Base-by-base conservation (phyloP, 2,329 filamentous ascomycete genomes). In the Beauveria scarabaeidicola region DNA sequence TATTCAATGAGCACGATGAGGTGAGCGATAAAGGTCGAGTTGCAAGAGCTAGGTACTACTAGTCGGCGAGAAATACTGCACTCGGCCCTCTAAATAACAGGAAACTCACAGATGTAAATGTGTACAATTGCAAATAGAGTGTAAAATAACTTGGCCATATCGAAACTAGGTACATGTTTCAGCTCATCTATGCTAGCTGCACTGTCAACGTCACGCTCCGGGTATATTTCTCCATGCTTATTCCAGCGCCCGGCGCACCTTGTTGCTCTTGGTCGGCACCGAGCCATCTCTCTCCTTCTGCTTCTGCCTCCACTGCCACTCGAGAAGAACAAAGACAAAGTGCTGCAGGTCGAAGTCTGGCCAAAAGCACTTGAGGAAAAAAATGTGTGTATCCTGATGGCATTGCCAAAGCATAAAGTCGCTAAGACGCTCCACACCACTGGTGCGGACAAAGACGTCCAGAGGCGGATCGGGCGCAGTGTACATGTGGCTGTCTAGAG, bases 401-500 rank as follows among this genome's bases (percentile, higher is more conserved):
- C 90, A 94, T 74, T 99, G 94, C 94, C 94, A 99, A 38, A 99
- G 85, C 92, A 99, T 94, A 68, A 97, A 99, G 72, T 99, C 94
- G 69, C 91, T 97, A 61, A 99, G 78, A 52, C 94, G 83, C 72
- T 92, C 88, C 15, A 99, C 94, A 29, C 92, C 93, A 63, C 91
- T 97, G 5, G 94, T 99, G 54, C 94, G 85, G 54, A 99, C 82
- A 58, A 99, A 86, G 13, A 99, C 81, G 69, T 99, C 94, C 46
- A 97, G 77, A 1, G 94, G 94, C 17, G 94, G 94, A 63, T 89
- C 87, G 57, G 85, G 84, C 52, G 88, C 84, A 4, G 93, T 97
- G 75, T 96, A 94, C 76, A 95, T 90, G 74, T 97, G 91, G 62
- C 85, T 84, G 58, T 87, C 88, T 58, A 99, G 78, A 0, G 89